A percentile compares a stretch with the other conserved stretches of the same genome.
These are phyloP conservation scores for Cetraspora pellucida DNA, from an alignment of 192 early-diverging fungal species.

Conservation along the genomic window DNA sequence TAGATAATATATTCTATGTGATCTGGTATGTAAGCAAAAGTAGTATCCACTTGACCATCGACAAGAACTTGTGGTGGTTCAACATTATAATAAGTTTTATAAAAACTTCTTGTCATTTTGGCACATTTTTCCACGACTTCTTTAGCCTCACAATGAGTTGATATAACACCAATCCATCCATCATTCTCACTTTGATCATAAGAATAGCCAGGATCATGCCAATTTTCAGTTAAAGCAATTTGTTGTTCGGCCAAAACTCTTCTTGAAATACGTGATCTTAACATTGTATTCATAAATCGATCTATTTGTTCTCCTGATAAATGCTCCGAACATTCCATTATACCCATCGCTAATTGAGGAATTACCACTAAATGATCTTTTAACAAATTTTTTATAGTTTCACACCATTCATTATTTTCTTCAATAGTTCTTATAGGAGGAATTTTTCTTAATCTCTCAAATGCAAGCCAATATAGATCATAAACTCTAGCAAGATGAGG, in stretches of 20 bases:
- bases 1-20: constrained; percentile 94
- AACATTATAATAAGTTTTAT: constrained; percentile 32
- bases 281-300: constrained; percentile 87
- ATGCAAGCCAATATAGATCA: constrained; percentile 91
- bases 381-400: constrained; percentile 70
- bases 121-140: constrained; percentile 51
- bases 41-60: constrained; percentile 71
- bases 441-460: constrained; percentile 77
- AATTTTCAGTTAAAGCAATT: constrained; percentile 74
- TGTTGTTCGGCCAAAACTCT: constrained; percentile 94
- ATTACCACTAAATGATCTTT: constrained; percentile 83
- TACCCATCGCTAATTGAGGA: constrained; percentile 86
- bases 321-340: constrained; percentile 77
- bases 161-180: constrained; percentile 74
- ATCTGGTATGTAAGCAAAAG: constrained; percentile 92
- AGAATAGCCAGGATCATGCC: constrained; percentile 45
- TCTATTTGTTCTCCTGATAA: constrained; percentile 68
- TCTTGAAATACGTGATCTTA: constrained; percentile 85
- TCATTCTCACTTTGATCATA: constrained; percentile 46
- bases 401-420: constrained; percentile 83
- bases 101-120: constrained; percentile 40
- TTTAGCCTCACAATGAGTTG: constrained; percentile 62
- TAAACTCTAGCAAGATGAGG: constrained; percentile 87
- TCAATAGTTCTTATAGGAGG: constrained; percentile 75
- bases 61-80: constrained; percentile 74